A percentile compares a stretch with the other conserved stretches of the same genome.
Evolutionary conservation across 345 rosid genomes (phyloP).

Genomic region (Euphorbia tirucalli): DNA sequence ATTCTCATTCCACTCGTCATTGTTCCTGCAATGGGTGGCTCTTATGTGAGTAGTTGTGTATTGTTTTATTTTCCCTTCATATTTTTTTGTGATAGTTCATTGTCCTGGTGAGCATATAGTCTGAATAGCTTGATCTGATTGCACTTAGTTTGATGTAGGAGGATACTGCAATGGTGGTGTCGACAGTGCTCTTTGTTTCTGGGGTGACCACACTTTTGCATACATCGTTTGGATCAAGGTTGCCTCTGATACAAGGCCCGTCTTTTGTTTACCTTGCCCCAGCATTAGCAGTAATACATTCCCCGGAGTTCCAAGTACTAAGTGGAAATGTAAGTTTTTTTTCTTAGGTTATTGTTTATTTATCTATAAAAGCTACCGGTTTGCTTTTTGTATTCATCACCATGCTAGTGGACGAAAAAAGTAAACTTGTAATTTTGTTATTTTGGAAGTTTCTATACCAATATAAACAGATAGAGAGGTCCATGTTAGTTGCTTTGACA

Average conservation of each 20-base stretch:
- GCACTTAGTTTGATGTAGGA: conserved; percentile 61
- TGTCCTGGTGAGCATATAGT: conserved; percentile 5
- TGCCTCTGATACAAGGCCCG: conserved; percentile 95
- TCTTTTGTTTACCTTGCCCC: conserved; percentile 93
- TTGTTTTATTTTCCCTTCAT: background rate
- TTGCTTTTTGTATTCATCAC: conserved; percentile 11
- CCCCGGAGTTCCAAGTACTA: conserved; percentile 81
- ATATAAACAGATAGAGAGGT: background rate
- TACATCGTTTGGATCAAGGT: conserved; percentile 82
- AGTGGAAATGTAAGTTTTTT: conserved; percentile 73
- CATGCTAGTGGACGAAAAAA: background rate
- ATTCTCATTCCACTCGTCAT: conserved; percentile 87
- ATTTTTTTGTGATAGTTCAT: background rate
- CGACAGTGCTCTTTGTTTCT: conserved; percentile 82
- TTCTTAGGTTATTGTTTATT: background rate
- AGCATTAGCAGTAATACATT: conserved; percentile 78
- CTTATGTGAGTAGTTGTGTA: conserved; percentile 56
- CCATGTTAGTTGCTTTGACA: background rate
- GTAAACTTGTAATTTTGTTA: background rate
- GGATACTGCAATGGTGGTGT: conserved; percentile 75
- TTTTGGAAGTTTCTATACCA: background rate
- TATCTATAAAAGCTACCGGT: background rate
- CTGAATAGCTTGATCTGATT: conserved; percentile 34
- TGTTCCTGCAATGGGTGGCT: conserved; percentile 99
- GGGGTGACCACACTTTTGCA: conserved; percentile 90